Conservation (phyloP, 176 grass and related monocot species). For the Cocos nucifera region DNA sequence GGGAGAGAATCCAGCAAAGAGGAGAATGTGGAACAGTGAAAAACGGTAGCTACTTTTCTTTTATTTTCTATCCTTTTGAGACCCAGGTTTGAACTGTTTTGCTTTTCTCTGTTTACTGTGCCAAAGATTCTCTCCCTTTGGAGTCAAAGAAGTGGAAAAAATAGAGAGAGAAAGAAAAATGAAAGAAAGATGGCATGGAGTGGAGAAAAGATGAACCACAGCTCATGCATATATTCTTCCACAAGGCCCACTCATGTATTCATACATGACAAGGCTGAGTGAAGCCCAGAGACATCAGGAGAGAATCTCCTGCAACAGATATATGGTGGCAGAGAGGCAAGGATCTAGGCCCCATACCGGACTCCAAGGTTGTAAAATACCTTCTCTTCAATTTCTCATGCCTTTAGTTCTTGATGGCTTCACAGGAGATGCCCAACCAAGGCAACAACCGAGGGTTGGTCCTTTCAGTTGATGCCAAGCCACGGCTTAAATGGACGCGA, state of each 20-base stretch:
- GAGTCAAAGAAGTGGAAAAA: conserved; percentile 91
- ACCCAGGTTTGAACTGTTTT: conserved; percentile 57
- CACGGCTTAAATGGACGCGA: conserved; percentile 67
- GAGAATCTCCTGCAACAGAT: not conserved
- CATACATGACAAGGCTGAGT: conserved; percentile 9
- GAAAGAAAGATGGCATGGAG: conserved; percentile 20
- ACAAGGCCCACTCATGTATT: conserved; percentile 15
- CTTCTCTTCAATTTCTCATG: too few species aligned
- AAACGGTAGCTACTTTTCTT: conserved; percentile 18
- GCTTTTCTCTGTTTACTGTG: conserved; percentile 50
- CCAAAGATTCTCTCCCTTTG: conserved; percentile 85
- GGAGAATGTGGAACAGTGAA: conserved; percentile 13
- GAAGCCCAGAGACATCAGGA: conserved; percentile 16
- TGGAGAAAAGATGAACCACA: conserved; percentile 31
- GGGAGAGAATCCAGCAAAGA: conserved; percentile 63
- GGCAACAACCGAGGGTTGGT: not conserved
- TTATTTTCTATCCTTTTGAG: conserved; percentile 73
- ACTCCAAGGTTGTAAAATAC: too few species aligned
- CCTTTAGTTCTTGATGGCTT: too few species aligned
- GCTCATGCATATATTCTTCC: conserved; percentile 56
- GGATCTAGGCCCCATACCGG: not conserved
- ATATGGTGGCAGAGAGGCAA: not conserved
- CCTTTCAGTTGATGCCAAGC: conserved; percentile 24
- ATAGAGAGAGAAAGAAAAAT: conserved; percentile 34
- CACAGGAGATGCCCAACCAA: too few species aligned